Evolutionary conservation across 2,329 filamentous ascomycete genomes (phyloP).

Genomic region (Fusarium lyarnte): DNA sequence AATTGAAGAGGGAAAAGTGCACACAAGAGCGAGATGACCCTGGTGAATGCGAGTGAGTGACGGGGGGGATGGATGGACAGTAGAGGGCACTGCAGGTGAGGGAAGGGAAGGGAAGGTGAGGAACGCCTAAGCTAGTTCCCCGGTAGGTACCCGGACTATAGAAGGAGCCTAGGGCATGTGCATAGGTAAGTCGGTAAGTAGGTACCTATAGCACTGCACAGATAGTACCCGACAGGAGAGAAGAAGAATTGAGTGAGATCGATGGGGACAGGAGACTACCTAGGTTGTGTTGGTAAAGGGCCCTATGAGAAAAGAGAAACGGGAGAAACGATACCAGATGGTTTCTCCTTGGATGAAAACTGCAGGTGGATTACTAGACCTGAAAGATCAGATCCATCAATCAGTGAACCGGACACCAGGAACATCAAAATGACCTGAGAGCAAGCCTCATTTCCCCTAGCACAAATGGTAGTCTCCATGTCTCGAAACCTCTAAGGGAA

Average conservation of each 20-base stretch:
- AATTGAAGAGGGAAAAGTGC: constrained; percentile 33
- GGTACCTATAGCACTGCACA: neutral
- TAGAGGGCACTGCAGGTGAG: constrained; percentile 8
- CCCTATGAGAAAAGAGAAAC: neutral
- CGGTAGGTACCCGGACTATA: neutral
- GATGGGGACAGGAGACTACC: neutral
- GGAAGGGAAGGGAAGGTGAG: constrained; percentile 19
- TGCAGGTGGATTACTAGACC: neutral
- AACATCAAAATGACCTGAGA: constrained; percentile 20
- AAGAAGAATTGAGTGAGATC: neutral
- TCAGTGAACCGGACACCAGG: constrained; percentile 2
- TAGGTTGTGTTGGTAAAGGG: neutral
- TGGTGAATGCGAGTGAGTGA: constrained; percentile 18
- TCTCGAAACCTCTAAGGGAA: constrained; percentile 14
- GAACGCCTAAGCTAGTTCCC: neutral
- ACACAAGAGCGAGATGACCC: constrained; percentile 22
- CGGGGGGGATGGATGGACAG: neutral
- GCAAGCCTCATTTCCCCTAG: constrained; percentile 1
- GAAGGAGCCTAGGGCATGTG: neutral
- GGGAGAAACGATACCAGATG: neutral
- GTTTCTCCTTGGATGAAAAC: neutral
- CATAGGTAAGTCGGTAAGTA: neutral
- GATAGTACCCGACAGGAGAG: neutral
- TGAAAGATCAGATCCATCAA: neutral
- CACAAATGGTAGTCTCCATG: constrained; percentile 8